Evolutionary conservation across 805 yeast species (phyloP), one percentile per base, ranked within the genome.

Genomic region (Wickerhamomyces mucosus): DNA sequence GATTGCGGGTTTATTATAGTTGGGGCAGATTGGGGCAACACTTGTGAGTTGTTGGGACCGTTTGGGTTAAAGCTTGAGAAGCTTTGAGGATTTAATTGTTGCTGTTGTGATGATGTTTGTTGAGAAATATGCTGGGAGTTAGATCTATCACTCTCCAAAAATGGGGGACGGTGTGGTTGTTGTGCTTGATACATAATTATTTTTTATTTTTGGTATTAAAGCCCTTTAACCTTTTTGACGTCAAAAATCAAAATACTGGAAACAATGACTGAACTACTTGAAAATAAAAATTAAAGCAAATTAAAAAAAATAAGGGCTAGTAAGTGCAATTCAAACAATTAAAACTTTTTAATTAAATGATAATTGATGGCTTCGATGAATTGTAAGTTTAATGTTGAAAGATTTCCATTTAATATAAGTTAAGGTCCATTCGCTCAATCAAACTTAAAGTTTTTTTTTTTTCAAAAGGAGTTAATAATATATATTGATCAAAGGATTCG

Each of bases 101-200:
- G 31, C 29, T 31, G 37, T 21, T 27, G 38, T 23, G 30, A 35
- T 20, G 11, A 27, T 29, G 21, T 26, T 27, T 12, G 21, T 19
- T 15, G 26, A 29, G 10, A 28, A 20, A 25, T 26, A 31, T 3
- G 33, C 21, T 4, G 37, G 37, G 22, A 33, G 39, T 8, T 36
- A 25, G n/a, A 33, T 25, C n/a, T 26, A 20, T 27, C 35, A 35
- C 31, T 36, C 37, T 46, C 51, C 28, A 44, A 23, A 20, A 41
- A 46, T 14, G 38, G 37, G 15, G 43, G 37, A 32, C 46, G n/a
- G n/a, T n/a, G n/a, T n/a, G n/a, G 51, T 26, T 38, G 48, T 26
- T 38, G 46, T 23, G 33, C 31, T 36, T 31, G 31, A 27, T 22
- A 21, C 4, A n/a, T 23, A 16, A 6, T 15, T 35, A 34, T 15